Percentiles rank a stretch among this genome's conserved stretches.
Conservation (phyloP, 257 asterid species). For the Nicotiana paniculata region DNA sequence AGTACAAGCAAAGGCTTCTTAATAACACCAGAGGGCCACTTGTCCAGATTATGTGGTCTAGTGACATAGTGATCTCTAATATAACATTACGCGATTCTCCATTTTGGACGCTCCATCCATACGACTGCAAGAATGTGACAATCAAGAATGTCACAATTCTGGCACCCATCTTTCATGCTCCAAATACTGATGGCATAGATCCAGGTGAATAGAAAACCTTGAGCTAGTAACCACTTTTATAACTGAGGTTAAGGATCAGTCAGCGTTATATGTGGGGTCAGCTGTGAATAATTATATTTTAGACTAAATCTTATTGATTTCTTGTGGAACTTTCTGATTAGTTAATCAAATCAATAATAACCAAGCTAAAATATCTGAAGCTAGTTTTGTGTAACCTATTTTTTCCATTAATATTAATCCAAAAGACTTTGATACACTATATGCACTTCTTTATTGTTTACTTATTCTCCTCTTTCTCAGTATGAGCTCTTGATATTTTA, state of each 20-base stretch:
- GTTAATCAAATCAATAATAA: background rate
- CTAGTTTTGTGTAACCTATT: background rate
- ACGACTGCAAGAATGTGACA: slow-evolving; percentile 67
- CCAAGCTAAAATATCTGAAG: background rate
- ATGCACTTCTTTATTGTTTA: background rate
- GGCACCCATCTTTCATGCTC: slow-evolving; percentile 64
- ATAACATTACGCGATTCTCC: slow-evolving; percentile 72
- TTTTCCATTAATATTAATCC: background rate
- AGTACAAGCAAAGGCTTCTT: slow-evolving; percentile 54
- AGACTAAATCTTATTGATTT: background rate
- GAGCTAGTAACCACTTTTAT: background rate
- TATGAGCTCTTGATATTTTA: slow-evolving; percentile 3
- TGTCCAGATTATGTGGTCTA: slow-evolving; percentile 79
- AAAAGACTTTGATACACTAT: background rate
- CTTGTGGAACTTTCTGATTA: background rate
- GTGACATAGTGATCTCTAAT: slow-evolving; percentile 54
- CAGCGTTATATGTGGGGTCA: background rate
- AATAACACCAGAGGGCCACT: slow-evolving; percentile 83
- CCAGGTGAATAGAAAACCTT: slow-evolving; percentile 40
- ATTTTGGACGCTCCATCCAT: slow-evolving; percentile 86
- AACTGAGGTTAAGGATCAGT: background rate
- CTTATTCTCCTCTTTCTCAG: background rate
- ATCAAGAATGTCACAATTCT: slow-evolving; percentile 55
- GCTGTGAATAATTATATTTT: background rate
- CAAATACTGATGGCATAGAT: slow-evolving; percentile 88